phyloP scores from a whole-genome alignment of 768 basidiomycete genomes.

The Pholiota molesta region DNA sequence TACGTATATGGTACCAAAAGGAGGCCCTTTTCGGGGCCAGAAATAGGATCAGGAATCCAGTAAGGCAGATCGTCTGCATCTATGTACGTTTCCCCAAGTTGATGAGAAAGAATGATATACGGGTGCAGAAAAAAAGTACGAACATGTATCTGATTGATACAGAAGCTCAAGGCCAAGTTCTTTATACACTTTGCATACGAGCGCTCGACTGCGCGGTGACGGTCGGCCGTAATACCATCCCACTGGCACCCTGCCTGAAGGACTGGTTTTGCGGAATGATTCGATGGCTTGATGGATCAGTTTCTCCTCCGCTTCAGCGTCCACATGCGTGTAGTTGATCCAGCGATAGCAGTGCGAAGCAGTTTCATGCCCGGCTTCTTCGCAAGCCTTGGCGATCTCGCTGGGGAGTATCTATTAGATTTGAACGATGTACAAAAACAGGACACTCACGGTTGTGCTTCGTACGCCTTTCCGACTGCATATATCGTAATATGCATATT shows the following conservation, averaged over 20 bases:
- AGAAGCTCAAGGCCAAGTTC: constrained; percentile 20
- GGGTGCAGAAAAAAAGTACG: neutral
- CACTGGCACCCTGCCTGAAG: constrained; percentile 17
- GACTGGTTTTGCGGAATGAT: constrained; percentile 17
- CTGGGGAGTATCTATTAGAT: neutral
- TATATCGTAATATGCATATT: constrained; percentile 18
- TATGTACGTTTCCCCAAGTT: neutral
- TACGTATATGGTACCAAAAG: constrained; percentile 21
- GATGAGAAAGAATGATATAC: neutral
- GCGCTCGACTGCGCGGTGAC: constrained; percentile 19
- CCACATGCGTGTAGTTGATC: constrained; percentile 21
- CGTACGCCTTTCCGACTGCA: constrained; percentile 21
- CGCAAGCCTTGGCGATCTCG: constrained; percentile 18
- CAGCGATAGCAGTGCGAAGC: constrained; percentile 24
- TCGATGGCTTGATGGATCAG: constrained; percentile 18
- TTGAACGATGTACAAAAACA: neutral
- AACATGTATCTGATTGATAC: constrained; percentile 21
- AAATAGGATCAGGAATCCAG: constrained; percentile 20
- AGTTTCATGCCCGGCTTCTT: constrained; percentile 20
- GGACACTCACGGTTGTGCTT: constrained; percentile 15
- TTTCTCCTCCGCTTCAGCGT: constrained; percentile 18
- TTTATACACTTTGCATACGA: constrained; percentile 20
- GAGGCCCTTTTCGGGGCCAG: constrained; percentile 13
- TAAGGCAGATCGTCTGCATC: constrained; percentile 23
- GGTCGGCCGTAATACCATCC: constrained; percentile 23